These are phyloP conservation scores for Kwoniella mangroviensis DNA, from an alignment of 768 basidiomycete species.

Conservation along the genomic window DNA sequence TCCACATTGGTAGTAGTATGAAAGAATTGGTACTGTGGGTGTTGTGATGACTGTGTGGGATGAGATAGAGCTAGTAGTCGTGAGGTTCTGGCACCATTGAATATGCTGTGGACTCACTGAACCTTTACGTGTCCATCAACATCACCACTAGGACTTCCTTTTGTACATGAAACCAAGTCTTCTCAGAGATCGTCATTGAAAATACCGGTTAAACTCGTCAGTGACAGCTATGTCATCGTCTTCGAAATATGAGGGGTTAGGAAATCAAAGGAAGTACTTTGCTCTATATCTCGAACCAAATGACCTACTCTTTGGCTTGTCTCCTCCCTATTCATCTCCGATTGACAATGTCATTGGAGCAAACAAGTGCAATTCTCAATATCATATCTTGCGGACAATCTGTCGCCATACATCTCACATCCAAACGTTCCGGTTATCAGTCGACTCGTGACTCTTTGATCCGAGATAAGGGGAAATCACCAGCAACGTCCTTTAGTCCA, in stretches of 20 bases:
- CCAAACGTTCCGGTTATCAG: not conserved
- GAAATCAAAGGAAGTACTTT: not conserved
- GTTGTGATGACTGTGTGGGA: not conserved
- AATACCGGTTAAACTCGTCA: not conserved
- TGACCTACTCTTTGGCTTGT: not conserved
- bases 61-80: not conserved
- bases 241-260: not conserved
- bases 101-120: no score
- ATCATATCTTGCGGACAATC: no score
- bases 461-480: not conserved
- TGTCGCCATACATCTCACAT: no score
- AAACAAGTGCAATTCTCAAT: no score
- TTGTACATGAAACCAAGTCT: not conserved
- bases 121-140: not conserved
- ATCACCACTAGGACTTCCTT: not conserved
- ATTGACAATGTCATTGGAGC: no score
- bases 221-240: not conserved
- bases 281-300: not conserved
- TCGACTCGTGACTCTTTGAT: not conserved
- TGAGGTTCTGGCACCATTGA: no score
- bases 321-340: no score
- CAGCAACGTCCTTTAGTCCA: not conserved
- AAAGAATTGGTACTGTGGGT: not conserved
- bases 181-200: not conserved
- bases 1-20: not conserved